Evolutionary conservation across 2,329 filamentous ascomycete genomes (phyloP), one percentile per base, ranked within the genome.

Genomic region (Paramyrothecium roridum): DNA sequence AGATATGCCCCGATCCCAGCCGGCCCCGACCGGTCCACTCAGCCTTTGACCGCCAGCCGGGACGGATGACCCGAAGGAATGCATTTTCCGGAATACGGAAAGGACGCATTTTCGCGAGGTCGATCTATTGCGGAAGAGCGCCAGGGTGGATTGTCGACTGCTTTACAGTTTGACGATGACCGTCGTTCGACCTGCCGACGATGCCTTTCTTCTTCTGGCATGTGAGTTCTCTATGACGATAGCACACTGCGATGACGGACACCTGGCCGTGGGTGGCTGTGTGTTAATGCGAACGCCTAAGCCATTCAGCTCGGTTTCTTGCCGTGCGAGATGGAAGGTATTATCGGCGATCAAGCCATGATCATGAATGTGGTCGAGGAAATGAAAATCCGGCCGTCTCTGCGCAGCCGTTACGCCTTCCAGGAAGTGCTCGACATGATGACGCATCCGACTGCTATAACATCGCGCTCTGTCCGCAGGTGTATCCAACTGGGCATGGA

Each of bases 371-470:
- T 81, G 73, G 8, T 73, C 56, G 17, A 80, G 58, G 22, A 80
- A 61, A 30, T 56, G 59, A 49, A 72, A 76, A 54, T 82, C 80
- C 3, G 70, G 73, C 2, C 73, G 67, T 51, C 68, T 67, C 3
- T 71, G 19, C 0, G 57, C 26, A 1, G 48, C 54, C 8, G 54
- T 61, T 7, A 61, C 54, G 16, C 67, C 69, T 3, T 65, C 45
- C 13, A 63, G 53, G 45, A 81, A 70, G 56, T 85, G 82, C 0
- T 55, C 54, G 0, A 67, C 72, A 51, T 84, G 79, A 59, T 86
- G 83, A 3, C 63, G 30, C 78, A 85, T 79, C 2, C 82, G 74
- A 1, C 58, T 19, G 0, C 55, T 33, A 54, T 77, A 80, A 34
- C 70, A 61, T 2, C 52, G 48, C n/a, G 50, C 48, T 11, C 52